phyloP scores from a whole-genome alignment of 1,139 yeast genomes.

The Lizanozyma gosingica region DNA sequence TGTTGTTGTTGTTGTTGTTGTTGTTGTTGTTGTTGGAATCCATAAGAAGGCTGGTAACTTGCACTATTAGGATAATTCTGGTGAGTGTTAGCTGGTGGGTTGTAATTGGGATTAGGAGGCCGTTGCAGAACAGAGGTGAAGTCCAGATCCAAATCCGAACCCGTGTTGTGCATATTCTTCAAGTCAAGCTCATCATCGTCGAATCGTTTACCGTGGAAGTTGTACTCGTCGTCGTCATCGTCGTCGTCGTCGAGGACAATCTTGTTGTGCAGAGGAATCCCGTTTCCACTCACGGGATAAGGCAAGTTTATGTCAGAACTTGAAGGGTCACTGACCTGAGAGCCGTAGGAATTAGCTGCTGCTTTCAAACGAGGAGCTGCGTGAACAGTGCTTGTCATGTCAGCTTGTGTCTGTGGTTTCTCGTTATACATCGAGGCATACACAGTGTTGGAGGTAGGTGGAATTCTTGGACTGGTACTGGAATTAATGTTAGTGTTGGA shows the following conservation, averaged over 20 bases:
- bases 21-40: conserved; percentile 10
- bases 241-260: conserved; percentile 9
- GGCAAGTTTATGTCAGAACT: conserved; percentile 8
- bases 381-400: neutral
- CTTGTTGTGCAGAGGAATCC: conserved; percentile 9
- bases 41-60: conserved; percentile 8
- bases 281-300: conserved; percentile 5
- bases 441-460: neutral
- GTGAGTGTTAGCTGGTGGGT: conserved; percentile 3
- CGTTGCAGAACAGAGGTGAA: conserved; percentile 7
- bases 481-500: no score
- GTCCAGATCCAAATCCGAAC: conserved; percentile 1
- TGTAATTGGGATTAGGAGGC: conserved; percentile 6
- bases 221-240: conserved; percentile 12
- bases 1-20: conserved; percentile 3
- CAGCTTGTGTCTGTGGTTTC: neutral
- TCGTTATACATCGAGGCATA: neutral
- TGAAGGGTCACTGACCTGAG: no score
- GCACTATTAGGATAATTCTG: conserved; percentile 5
- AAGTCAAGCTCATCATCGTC: neutral
- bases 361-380: no score
- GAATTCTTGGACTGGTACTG: neutral
- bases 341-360: no score
- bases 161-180: neutral
- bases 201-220: conserved; percentile 6